Evolutionary conservation across 495 filamentous ascomycete genomes (phyloP), one percentile per base, ranked within the genome.

Genomic region (Viridothelium virens): DNA sequence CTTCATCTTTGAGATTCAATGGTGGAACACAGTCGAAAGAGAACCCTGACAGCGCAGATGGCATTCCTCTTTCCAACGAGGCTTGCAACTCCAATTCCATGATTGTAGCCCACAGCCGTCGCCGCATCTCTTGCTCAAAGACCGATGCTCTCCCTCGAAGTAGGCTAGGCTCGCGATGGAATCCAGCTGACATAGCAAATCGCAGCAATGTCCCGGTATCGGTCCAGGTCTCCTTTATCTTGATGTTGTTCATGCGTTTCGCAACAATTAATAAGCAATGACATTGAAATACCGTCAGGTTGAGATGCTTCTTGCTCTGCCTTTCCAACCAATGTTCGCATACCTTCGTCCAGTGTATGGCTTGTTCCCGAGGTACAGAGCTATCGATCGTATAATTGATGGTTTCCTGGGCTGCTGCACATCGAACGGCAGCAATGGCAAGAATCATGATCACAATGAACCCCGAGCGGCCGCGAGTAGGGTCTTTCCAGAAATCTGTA

Each of bases 221-320:
- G 2, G 70, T 70, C 66, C 66, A 72, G 18, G 66, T 61, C 7
- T 68, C 68, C 37, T 72, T 72, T 59, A 47, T 47, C 50, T 72
- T 72, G 9, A 66, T 18, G 0, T 62, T 64, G 56, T 63, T 68
- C 5, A 72, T 62, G 2, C 56, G 50, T 36, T 38, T 38, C 3
- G 64, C 63, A 31, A 72, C 46, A 5, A 65, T 7, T 44, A 68
- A 56, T 11, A 72, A 56, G 59, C 66, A 68, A 48, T 67, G 68
- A 10, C 70, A 69, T 50, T 72, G 70, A 38, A 72, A 72, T 44
- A 70, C 61, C 11, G 63, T 63, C 16, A 39, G 10, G 18, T 66
- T 70, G n/a, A 70, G 66, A 63, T 70, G 70, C 46, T 72, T 72
- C 56, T 72, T 68, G 62, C 68, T 70, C 56, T 70, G 68, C 9